Conservation (phyloP, 1,284 basidiomycete genomes). For the Peniophora sp. region DNA sequence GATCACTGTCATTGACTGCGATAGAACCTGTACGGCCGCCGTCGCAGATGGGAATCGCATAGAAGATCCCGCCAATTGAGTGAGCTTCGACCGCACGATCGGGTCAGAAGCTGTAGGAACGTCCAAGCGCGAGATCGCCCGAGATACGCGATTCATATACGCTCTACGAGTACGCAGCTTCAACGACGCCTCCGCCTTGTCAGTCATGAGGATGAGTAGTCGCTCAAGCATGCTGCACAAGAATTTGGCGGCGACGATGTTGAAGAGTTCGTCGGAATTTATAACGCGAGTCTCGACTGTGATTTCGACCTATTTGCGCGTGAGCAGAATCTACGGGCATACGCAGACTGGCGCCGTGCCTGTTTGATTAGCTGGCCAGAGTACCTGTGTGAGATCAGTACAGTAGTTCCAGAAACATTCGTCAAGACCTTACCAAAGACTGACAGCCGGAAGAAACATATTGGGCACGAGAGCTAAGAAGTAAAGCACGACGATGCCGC, state of each 20-base stretch:
- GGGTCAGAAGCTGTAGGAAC: constrained; percentile 68
- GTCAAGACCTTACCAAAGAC: constrained; percentile 41
- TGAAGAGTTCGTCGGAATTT: constrained; percentile 47
- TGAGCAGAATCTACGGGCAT: neutral
- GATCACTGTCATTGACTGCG: constrained; percentile 41
- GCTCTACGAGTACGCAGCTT: constrained; percentile 50
- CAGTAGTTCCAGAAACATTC: neutral
- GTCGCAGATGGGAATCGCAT: constrained; percentile 32
- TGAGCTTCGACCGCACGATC: constrained; percentile 24
- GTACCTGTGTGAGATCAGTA: constrained; percentile 35
- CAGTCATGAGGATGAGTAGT: constrained; percentile 32
- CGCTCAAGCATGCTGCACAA: constrained; percentile 39
- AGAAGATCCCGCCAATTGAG: constrained; percentile 50
- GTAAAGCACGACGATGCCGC: constrained; percentile 40
- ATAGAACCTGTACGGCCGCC: constrained; percentile 46
- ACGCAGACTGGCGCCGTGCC: constrained; percentile 33
- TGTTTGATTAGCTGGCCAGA: constrained; percentile 61
- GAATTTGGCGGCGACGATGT: constrained; percentile 48
- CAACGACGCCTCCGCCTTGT: constrained; percentile 37
- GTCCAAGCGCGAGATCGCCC: constrained; percentile 61
- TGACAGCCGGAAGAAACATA: constrained; percentile 55
- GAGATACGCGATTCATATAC: constrained; percentile 58
- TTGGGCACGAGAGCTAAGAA: constrained; percentile 32
- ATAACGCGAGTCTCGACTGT: constrained; percentile 60
- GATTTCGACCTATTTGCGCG: constrained; percentile 45